Conservation (phyloP, 2,329 filamentous ascomycete species). For the Alternaria consortialis region DNA sequence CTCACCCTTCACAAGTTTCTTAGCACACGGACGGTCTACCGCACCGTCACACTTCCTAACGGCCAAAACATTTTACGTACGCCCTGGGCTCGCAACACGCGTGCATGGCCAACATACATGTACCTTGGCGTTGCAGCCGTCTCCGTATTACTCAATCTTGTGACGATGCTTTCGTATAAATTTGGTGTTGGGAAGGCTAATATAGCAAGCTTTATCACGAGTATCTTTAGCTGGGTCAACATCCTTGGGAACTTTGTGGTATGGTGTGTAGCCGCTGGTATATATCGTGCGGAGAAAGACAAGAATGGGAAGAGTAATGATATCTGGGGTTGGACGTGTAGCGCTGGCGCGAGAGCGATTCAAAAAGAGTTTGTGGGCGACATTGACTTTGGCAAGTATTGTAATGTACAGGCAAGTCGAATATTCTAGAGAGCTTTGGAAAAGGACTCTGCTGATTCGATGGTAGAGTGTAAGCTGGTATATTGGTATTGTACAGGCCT, state of each 20-base stretch:
- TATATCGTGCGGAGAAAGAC: constrained; percentile 52
- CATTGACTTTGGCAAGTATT: constrained; percentile 50
- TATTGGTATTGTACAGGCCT: constrained; percentile 48
- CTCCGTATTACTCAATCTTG: constrained; percentile 47
- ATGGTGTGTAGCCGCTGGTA: constrained; percentile 45
- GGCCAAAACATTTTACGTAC: constrained; percentile 43
- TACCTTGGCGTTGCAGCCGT: constrained; percentile 48
- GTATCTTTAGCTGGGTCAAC: constrained; percentile 41
- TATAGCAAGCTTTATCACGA: constrained; percentile 35
- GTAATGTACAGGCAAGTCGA: constrained; percentile 46
- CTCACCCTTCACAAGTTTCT: constrained; percentile 53
- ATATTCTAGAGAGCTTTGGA: neutral
- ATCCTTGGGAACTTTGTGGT: constrained; percentile 47
- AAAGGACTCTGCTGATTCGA: constrained; percentile 10
- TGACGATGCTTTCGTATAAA: constrained; percentile 47
- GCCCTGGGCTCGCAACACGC: constrained; percentile 51
- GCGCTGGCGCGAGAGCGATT: constrained; percentile 43
- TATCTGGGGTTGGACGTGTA: constrained; percentile 56
- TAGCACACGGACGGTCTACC: constrained; percentile 43
- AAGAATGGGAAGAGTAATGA: constrained; percentile 47
- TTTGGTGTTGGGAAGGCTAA: constrained; percentile 48
- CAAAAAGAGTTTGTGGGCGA: constrained; percentile 49
- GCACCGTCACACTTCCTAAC: constrained; percentile 19
- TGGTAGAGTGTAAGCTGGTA: constrained; percentile 47
- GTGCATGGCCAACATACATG: constrained; percentile 53